phyloP scores from a whole-genome alignment of 495 filamentous ascomycete genomes.

The Cercophora newfieldiana region DNA sequence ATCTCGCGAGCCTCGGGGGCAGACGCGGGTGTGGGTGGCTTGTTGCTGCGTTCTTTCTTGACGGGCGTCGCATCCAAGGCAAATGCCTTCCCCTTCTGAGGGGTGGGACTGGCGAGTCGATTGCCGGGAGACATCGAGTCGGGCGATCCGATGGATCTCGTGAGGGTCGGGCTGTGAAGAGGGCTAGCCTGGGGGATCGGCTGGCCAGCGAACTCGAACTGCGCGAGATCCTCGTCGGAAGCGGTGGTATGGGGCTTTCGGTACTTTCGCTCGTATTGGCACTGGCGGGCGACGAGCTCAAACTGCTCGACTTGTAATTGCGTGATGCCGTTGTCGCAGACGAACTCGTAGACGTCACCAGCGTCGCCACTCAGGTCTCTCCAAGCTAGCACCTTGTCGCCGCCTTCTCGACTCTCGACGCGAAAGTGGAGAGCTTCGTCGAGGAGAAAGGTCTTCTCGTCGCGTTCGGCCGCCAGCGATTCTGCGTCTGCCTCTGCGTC shows the following conservation, averaged over 20 bases:
- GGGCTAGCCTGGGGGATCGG: constrained; percentile 84
- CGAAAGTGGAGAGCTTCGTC: constrained; percentile 90
- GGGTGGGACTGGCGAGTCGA: constrained; percentile 35
- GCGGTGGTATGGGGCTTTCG: constrained; percentile 75
- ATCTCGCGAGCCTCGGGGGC: constrained; percentile 72
- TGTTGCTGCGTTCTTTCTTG: constrained; percentile 40
- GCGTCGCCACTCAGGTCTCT: constrained; percentile 89
- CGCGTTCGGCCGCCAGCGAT: constrained; percentile 67
- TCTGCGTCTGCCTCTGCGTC: constrained; percentile 71
- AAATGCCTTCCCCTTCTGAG: constrained; percentile 34
- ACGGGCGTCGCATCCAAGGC: constrained; percentile 21
- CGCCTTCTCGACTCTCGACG: constrained; percentile 72
- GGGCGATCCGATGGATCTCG: constrained; percentile 46
- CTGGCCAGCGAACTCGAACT: constrained; percentile 78
- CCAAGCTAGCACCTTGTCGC: constrained; percentile 87
- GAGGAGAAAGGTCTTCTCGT: constrained; percentile 95
- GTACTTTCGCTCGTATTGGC: constrained; percentile 96
- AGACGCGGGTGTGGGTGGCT: constrained; percentile 44
- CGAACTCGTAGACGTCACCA: constrained; percentile 93
- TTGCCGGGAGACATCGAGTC: constrained; percentile 47
- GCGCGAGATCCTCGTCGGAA: constrained; percentile 73
- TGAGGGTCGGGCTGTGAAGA: constrained; percentile 61
- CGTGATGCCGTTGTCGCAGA: constrained; percentile 75
- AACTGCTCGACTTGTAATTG: constrained; percentile 75
- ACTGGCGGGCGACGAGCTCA: constrained; percentile 81